phyloP scores from a whole-genome alignment of 2,329 filamentous ascomycete genomes.

The Clonostachys byssicola region DNA sequence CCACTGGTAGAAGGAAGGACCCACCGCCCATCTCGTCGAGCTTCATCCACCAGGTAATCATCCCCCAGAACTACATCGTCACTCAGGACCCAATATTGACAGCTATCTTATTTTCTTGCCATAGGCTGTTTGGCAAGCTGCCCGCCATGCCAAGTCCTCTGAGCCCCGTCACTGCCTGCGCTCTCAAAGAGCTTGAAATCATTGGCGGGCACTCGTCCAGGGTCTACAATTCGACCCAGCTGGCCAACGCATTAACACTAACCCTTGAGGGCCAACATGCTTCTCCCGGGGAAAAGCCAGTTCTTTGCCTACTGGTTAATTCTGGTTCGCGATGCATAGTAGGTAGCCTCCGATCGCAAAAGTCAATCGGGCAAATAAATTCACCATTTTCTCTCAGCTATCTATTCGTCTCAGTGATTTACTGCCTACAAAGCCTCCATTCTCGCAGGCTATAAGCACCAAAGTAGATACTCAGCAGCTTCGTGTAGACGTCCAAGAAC shows the following conservation, averaged over 20 bases:
- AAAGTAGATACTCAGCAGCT: constrained; percentile 12
- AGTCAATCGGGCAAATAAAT: too few species aligned
- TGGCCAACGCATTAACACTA: background rate
- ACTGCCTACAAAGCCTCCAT: constrained; percentile 1
- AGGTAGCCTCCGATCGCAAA: background rate
- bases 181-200: constrained; percentile 21
- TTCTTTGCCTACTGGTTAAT: constrained; percentile 17
- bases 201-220: constrained; percentile 10
- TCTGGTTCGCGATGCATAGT: constrained; percentile 15
- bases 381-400: constrained; percentile 12
- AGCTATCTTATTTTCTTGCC: background rate
- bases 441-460: constrained; percentile 11
- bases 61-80: background rate
- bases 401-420: constrained; percentile 21
- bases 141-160: constrained; percentile 15
- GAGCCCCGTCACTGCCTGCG: constrained; percentile 20
- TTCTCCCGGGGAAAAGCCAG: background rate
- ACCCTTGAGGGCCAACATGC: background rate
- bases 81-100: background rate
- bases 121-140: background rate
- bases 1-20: background rate
- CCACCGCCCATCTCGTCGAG: too few species aligned
- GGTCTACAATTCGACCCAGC: constrained; percentile 15
- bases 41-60: background rate
- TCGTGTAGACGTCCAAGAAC: constrained; percentile 14